Evolutionary conservation across 176 grass and related monocot genomes (phyloP), one percentile per base, ranked within the genome.

Genomic region (Chrysopogon serrulatus): DNA sequence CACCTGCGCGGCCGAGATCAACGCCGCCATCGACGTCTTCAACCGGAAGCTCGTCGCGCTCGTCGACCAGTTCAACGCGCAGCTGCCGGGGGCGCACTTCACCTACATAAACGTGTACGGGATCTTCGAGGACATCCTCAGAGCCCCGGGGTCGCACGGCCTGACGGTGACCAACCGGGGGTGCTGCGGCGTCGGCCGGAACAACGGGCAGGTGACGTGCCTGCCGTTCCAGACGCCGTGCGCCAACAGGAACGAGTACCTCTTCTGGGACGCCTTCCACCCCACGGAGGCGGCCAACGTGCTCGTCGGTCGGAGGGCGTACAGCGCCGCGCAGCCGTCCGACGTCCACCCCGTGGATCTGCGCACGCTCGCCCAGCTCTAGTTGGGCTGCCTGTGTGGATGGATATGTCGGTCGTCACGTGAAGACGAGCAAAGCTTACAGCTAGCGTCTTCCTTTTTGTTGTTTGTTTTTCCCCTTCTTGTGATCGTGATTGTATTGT

Each of bases 191-290:
- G 93, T 98, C 30, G 96, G 96, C n/a, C 90, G 96, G 90, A 98
- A 98, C 83, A 98, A 98, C 34, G 96, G 96, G 19, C 93, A 96
- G 85, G 94, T 94, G 32, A 98, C 96, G 32, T 95, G 96, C 83
- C 85, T 98, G 32, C 96, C 91, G 30, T 98, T 87, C 72, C 93
- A 95, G 84, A 80, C 87, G 51, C 93, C 96, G 27, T 98, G 93
- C 77, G 21, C 84, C 28, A 95, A 98, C 77, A 61, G 96, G 89
- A 56, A 85, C 18, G 74, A 94, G 70, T 99, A 99, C 87, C 81
- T 96, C 78, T 99, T 96, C 85, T 99, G 93, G 89, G 96, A 99
- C 77, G 96, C 96, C 16, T 99, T 96, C 91, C 96, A 99, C 76
- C 93, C 96, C 0, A 88, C 96, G 1, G 96, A 96, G 80, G 96